Evolutionary conservation across 257 asterid species (phyloP).

Genomic region (Ehretia macrophylla): DNA sequence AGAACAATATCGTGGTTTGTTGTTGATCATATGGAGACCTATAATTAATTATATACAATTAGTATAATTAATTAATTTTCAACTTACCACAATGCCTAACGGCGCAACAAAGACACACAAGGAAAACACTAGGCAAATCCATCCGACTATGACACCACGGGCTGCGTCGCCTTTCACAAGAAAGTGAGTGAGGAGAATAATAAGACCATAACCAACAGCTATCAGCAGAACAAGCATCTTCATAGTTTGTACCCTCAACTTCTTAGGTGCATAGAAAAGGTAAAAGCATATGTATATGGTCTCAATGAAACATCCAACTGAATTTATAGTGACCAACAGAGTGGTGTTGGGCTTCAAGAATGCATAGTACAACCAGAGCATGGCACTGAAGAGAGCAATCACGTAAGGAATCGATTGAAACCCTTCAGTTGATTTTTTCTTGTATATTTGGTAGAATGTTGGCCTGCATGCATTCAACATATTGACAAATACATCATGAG

Average conservation of each 20-base stretch:
- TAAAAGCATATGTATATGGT: constrained; percentile 48
- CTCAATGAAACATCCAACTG: constrained; percentile 53
- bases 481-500: not conserved
- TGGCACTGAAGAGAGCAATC: constrained; percentile 56
- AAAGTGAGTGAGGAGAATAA: constrained; percentile 33
- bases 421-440: constrained; percentile 57
- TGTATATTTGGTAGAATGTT: constrained; percentile 50
- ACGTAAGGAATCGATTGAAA: constrained; percentile 55
- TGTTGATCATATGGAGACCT: not conserved
- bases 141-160: constrained; percentile 46
- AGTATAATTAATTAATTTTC: not conserved
- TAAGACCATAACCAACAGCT: constrained; percentile 43
- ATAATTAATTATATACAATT: too few species aligned
- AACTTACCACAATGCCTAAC: constrained; percentile 48
- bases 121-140: constrained; percentile 64
- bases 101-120: constrained; percentile 72
- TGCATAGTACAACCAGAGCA: constrained; percentile 74
- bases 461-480: constrained; percentile 32
- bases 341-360: constrained; percentile 51
- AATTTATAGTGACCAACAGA: constrained; percentile 62
- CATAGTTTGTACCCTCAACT: constrained; percentile 44
- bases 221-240: constrained; percentile 30
- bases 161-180: constrained; percentile 25
- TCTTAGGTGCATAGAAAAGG: constrained; percentile 41
- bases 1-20: not conserved